phyloP scores from a whole-genome alignment of 2,329 filamentous ascomycete species.

The Ustilaginoidea virens region DNA sequence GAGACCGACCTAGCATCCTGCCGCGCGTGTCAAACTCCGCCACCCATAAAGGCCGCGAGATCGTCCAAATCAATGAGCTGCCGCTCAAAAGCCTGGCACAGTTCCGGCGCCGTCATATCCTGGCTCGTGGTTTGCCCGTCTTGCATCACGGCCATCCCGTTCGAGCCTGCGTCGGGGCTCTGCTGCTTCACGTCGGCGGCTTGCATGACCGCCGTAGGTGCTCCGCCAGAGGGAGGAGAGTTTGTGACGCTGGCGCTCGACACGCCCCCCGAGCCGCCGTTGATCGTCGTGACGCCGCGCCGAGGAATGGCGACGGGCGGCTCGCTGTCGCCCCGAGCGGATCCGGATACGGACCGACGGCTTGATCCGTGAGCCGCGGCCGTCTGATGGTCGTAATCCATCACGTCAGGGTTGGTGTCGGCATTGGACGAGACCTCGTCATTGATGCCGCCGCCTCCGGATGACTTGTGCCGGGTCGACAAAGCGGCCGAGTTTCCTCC shows the following conservation, averaged over 20 bases:
- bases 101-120: conserved; percentile 43
- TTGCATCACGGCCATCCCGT: conserved; percentile 15
- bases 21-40: conserved; percentile 31
- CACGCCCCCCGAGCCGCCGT: conserved; percentile 35
- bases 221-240: conserved; percentile 23
- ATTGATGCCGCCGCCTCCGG: conserved; percentile 27
- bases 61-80: conserved; percentile 46
- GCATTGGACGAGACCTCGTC: conserved; percentile 39
- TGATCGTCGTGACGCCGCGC: conserved; percentile 42
- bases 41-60: conserved; percentile 46
- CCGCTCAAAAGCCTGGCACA: conserved; percentile 43
- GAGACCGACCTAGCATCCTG: not conserved
- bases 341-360: conserved; percentile 22
- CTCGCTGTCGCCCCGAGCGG: conserved; percentile 35
- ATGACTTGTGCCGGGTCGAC: not conserved
- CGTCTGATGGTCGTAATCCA: conserved; percentile 39
- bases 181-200: conserved; percentile 20
- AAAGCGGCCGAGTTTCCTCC: no score
- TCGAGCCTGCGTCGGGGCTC: conserved; percentile 16
- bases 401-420: conserved; percentile 37
- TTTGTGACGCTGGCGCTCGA: conserved; percentile 29
- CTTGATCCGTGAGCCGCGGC: conserved; percentile 12
- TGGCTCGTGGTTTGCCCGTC: conserved; percentile 21
- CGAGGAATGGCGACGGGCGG: conserved; percentile 32
- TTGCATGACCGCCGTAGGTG: conserved; percentile 11